Evolutionary conservation across 2,329 filamentous ascomycete genomes (phyloP).

Genomic region (Stemphylium vesicarium): DNA sequence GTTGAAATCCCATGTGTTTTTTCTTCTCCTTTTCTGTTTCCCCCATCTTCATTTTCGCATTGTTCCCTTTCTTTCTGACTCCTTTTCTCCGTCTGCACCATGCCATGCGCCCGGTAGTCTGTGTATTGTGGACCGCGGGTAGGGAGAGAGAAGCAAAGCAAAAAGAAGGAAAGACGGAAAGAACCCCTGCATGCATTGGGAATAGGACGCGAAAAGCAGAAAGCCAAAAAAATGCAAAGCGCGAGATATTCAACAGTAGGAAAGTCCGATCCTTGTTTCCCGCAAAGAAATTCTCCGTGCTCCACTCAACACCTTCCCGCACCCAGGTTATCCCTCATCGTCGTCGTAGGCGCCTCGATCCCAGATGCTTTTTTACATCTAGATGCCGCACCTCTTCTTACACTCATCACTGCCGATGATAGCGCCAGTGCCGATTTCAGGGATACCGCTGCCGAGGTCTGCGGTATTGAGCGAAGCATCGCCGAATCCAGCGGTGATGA

Average conservation of each 20-base stretch:
- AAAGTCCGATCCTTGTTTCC: too few species aligned
- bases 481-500: conserved; percentile 55
- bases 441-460: conserved; percentile 41
- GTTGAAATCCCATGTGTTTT: too few species aligned
- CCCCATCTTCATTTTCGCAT: too few species aligned
- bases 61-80: too few species aligned
- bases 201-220: too few species aligned
- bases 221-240: too few species aligned
- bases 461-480: conserved; percentile 41
- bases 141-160: neutral
- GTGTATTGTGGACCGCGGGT: neutral
- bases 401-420: conserved; percentile 52
- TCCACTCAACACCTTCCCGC: neutral
- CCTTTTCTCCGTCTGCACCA: neutral
- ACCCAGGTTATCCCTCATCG: neutral
- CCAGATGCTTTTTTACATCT: neutral
- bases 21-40: too few species aligned
- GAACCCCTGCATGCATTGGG: neutral
- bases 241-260: too few species aligned
- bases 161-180: neutral
- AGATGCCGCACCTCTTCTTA: conserved; percentile 43
- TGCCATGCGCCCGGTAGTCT: too few species aligned
- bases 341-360: neutral
- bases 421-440: conserved; percentile 52
- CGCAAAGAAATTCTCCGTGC: neutral